phyloP scores from a whole-genome alignment of 139 green algal species.

The Eudorina sp. region DNA sequence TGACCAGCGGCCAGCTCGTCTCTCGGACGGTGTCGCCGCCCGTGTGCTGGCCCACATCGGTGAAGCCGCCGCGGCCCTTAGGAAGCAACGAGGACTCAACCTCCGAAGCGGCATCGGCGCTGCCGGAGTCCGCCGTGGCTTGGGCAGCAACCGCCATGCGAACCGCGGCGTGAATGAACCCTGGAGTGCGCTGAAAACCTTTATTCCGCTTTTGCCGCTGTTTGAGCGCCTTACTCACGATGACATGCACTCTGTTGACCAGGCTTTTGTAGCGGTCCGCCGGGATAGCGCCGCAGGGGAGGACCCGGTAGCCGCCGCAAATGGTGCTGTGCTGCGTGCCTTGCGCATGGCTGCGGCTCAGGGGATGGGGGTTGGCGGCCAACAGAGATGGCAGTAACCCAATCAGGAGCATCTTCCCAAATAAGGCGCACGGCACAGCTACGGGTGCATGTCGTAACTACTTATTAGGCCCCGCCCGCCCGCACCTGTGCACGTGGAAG shows the following conservation, averaged over 20 bases:
- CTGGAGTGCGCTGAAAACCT: conserved; percentile 50
- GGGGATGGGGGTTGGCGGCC: not conserved
- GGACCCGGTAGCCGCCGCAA: not conserved
- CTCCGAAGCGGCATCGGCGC: not conserved
- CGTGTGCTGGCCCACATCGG: conserved; percentile 56
- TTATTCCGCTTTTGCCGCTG: not conserved
- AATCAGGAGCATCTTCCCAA: too few relatives aligned
- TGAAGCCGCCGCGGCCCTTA: conserved; percentile 44
- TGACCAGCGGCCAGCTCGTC: conserved; percentile 56
- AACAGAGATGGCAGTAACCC: not conserved
- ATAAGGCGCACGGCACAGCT: not conserved
- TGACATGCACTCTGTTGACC: not conserved
- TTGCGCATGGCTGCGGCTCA: not conserved
- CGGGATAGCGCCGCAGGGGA: not conserved
- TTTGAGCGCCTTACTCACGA: not conserved
- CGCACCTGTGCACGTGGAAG: conserved; percentile 14
- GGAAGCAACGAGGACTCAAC: not conserved
- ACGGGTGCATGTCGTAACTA: not conserved
- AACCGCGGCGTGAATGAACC: not conserved
- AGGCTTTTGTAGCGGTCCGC: not conserved
- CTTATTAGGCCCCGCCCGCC: not conserved
- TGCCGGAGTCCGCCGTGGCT: not conserved
- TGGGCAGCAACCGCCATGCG: not conserved
- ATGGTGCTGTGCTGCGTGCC: not conserved
- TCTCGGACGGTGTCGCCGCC: conserved; percentile 18